These are phyloP conservation scores for Dioscorea zingiberensis DNA, from an alignment of 106 monocot species.

Conservation along the genomic window DNA sequence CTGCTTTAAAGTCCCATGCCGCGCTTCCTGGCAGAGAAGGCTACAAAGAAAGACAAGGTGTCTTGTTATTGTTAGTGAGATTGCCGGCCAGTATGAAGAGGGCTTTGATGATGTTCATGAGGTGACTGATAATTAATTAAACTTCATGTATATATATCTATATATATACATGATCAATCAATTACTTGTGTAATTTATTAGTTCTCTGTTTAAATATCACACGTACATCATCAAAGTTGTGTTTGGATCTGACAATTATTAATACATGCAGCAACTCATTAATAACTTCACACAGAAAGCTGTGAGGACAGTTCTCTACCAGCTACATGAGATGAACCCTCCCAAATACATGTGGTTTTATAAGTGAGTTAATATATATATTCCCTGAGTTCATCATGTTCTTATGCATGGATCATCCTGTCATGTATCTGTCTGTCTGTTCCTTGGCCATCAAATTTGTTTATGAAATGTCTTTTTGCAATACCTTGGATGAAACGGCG, in stretches of 20 bases:
- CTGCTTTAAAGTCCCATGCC: background rate
- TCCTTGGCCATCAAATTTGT: background rate
- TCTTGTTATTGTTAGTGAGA: constrained; percentile 38
- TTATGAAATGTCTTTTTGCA: no score
- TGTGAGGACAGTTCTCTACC: constrained; percentile 76
- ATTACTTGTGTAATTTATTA: no score
- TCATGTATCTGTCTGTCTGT: background rate
- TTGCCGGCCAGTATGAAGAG: constrained; percentile 87
- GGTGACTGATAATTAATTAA: constrained; percentile 25
- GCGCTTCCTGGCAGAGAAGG: constrained; percentile 6
- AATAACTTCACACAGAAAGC: constrained; percentile 91
- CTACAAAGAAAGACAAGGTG: constrained; percentile 15
- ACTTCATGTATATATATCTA: no score
- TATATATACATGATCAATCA: no score
- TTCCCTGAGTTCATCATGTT: background rate
- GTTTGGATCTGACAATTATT: no score
- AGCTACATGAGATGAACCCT: constrained; percentile 99
- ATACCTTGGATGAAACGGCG: no score
- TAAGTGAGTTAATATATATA: constrained; percentile 65
- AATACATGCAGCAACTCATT: constrained; percentile 74
- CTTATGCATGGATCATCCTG: no score
- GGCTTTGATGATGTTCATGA: constrained; percentile 66
- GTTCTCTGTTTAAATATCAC: no score
- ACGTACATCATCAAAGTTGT: no score
- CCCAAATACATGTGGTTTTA: constrained; percentile 90